Evolutionary conservation across 1,284 basidiomycete species (phyloP).

Genomic region (Fistulinella cinereoalba): DNA sequence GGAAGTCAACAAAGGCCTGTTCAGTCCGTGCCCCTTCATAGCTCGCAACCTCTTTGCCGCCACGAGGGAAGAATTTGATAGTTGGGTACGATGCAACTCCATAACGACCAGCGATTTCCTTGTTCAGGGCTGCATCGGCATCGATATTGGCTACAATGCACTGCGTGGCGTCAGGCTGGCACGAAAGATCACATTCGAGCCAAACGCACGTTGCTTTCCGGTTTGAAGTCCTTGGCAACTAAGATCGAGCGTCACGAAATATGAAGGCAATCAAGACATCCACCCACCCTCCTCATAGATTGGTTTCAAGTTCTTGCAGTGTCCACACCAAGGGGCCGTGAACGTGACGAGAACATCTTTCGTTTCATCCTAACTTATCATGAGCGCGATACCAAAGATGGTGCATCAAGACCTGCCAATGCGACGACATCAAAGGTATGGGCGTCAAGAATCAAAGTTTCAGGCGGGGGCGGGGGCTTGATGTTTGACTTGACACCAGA

Average conservation of each 20-base stretch:
- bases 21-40: slow-evolving; percentile 73
- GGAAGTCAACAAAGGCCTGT: slow-evolving; percentile 65
- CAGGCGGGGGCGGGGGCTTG: slow-evolving; percentile 79
- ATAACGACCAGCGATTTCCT: slow-evolving; percentile 71
- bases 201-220: slow-evolving; percentile 66
- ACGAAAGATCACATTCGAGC: background rate
- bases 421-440: slow-evolving; percentile 78
- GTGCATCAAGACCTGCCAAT: slow-evolving; percentile 51
- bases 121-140: slow-evolving; percentile 82
- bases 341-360: slow-evolving; percentile 92
- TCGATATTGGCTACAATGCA: slow-evolving; percentile 90
- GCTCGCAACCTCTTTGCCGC: slow-evolving; percentile 51
- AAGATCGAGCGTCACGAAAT: slow-evolving; percentile 15
- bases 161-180: slow-evolving; percentile 36
- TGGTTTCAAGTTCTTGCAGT: slow-evolving; percentile 87
- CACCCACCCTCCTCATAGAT: slow-evolving; percentile 67
- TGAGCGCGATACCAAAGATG: too few species aligned
- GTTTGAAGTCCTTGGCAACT: slow-evolving; percentile 76
- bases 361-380: slow-evolving; percentile 51
- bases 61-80: slow-evolving; percentile 92
- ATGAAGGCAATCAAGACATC: background rate
- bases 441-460: slow-evolving; percentile 65
- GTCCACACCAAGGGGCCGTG: slow-evolving; percentile 87
- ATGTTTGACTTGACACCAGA: slow-evolving; percentile 82
- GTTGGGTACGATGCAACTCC: slow-evolving; percentile 82